phyloP scores from a whole-genome alignment of 331 rosid genomes.

The Stylosanthes scabra region DNA sequence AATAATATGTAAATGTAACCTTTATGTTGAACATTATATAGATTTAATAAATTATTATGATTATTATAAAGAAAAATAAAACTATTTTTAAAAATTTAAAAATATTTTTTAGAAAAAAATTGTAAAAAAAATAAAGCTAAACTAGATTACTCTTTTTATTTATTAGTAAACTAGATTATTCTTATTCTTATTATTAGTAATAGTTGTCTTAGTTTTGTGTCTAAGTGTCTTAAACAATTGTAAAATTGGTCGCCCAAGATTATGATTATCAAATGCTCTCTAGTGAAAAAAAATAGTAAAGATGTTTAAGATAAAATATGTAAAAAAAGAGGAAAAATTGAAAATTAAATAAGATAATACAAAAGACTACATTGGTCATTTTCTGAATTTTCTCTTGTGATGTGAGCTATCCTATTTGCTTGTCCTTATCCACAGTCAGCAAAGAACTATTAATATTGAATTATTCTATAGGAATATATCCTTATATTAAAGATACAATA shows the following conservation, averaged over 20 bases:
- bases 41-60: too few species aligned
- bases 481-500: neutral
- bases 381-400: neutral
- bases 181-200: too few species aligned
- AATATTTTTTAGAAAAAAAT: too few species aligned
- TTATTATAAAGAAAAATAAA: too few species aligned
- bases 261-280: neutral
- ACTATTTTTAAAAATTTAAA: too few species aligned
- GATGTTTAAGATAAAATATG: neutral
- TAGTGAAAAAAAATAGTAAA: neutral
- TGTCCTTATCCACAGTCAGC: constrained; percentile 10
- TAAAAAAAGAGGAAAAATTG: neutral
- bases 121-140: too few species aligned
- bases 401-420: neutral
- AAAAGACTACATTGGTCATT: neutral
- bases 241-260: neutral
- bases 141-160: too few species aligned
- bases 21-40: too few species aligned
- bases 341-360: neutral
- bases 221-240: too few species aligned
- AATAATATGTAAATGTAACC: too few species aligned
- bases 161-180: too few species aligned
- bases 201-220: too few species aligned
- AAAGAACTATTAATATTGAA: neutral
- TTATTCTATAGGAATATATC: neutral